Percentiles rank a stretch among this genome's conserved stretches.
These are phyloP conservation scores for Sambucus nigra DNA, from an alignment of 129 eudicot genomes.

Conservation along the genomic window DNA sequence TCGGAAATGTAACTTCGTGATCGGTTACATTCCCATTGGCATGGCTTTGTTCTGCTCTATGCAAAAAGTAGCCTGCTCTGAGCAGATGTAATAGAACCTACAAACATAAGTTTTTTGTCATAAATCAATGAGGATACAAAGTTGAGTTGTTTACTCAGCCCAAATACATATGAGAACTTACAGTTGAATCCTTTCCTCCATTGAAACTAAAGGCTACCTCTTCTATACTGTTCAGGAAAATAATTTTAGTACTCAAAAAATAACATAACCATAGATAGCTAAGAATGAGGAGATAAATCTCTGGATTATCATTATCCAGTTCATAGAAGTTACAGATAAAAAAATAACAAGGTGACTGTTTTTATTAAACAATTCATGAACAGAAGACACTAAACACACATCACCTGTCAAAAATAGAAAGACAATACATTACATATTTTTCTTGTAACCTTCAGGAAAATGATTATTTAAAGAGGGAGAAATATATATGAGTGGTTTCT, in stretches of 20 bases:
- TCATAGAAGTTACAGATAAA: no score
- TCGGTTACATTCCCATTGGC: conserved; percentile 29
- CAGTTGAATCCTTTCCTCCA: conserved; percentile 99
- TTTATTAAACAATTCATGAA: no score
- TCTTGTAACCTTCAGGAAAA: no score
- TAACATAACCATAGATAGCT: background rate
- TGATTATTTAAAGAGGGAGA: no score
- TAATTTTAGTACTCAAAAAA: conserved; percentile 7
- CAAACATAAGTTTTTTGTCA: conserved; percentile 3
- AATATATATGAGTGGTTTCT: no score
- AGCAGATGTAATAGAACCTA: conserved; percentile 87
- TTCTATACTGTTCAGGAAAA: conserved; percentile 48
- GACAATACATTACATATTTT: no score
- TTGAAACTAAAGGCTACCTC: conserved; percentile 98
- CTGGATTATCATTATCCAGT: no score
- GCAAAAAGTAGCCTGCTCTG: conserved; percentile 75
- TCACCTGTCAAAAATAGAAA: no score
- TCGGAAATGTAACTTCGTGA: conserved; percentile 41
- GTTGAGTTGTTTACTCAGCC: background rate
- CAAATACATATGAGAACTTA: conserved; percentile 31
- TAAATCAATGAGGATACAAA: background rate
- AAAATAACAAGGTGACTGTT: no score
- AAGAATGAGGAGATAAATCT: no score
- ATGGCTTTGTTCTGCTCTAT: conserved; percentile 33
- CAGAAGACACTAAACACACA: no score